phyloP scores from a whole-genome alignment of 805 yeast genomes.

The Naumovozyma baii region DNA sequence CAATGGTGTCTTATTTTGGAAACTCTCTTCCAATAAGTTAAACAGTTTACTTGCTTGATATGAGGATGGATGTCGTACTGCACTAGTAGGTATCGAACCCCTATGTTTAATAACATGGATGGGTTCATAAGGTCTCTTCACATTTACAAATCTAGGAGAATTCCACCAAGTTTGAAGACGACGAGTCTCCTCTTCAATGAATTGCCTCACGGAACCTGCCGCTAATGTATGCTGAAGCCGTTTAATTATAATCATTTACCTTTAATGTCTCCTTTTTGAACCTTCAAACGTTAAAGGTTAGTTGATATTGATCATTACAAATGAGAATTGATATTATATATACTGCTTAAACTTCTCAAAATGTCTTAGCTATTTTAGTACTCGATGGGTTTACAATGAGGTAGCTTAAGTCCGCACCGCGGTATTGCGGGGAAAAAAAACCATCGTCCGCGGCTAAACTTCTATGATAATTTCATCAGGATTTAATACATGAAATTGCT shows the following conservation, averaged over 20 bases:
- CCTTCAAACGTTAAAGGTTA: too few species aligned
- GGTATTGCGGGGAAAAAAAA: not conserved
- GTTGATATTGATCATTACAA: not conserved
- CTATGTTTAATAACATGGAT: slow-evolving; percentile 43
- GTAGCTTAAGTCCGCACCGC: too few species aligned
- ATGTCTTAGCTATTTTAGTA: too few species aligned
- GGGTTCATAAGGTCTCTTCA: slow-evolving; percentile 45
- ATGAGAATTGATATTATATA: too few species aligned
- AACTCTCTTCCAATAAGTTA: slow-evolving; percentile 34
- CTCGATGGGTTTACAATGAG: too few species aligned
- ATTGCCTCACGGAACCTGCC: slow-evolving; percentile 3
- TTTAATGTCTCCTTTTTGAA: not conserved
- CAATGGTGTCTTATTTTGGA: slow-evolving; percentile 37
- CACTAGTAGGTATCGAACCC: slow-evolving; percentile 35
- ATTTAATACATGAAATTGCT: not conserved
- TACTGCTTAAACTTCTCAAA: too few species aligned
- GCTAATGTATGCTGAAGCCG: not conserved
- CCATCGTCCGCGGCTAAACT: not conserved
- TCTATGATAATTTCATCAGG: slow-evolving; percentile 1
- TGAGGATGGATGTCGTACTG: slow-evolving; percentile 37
- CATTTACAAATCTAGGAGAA: slow-evolving; percentile 37
- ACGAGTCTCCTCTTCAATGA: slow-evolving; percentile 27
- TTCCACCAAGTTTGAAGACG: slow-evolving; percentile 43
- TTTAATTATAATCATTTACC: not conserved
- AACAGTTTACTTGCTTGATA: slow-evolving; percentile 45